Base-by-base conservation (phyloP, 768 basidiomycete species). In the Phanerochaete sordida region DNA sequence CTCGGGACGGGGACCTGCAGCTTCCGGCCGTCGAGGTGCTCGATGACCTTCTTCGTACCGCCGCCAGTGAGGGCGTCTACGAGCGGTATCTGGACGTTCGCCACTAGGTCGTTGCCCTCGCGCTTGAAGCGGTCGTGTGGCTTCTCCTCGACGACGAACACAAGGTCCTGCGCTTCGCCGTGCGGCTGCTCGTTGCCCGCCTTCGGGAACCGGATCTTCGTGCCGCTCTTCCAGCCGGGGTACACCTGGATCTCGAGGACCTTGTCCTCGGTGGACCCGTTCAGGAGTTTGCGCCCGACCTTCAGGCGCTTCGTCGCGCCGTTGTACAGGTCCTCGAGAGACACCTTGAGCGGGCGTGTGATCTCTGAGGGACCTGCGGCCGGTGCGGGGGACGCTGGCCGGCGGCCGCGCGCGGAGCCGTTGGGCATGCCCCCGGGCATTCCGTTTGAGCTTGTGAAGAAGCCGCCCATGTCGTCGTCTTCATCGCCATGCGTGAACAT, bases 71-170 rank as follows among this genome's bases (percentile, higher is more conserved):
- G 76, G 1, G 95, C 95, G 31, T 97, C 93, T 24, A 93, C 85
- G 0, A 98, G 82, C 13, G 93, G 80, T 56, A 98, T 75, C 63
- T 81, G 77, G 44, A 90, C 57, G 21, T 70, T 78, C 59, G 81
- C 81, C 46, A 82, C 69, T 48, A 98, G 82, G 71, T 97, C 87
- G 74, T 96, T 90, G 31, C 89, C 93, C 8, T 90, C 86, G 24
- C 95, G 82, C 60, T 76, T 81, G 74, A 92, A 97, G 19, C 79
- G 72, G 0, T 81, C 73, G 72, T 98, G 92, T 9, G 88, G 87
- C 74, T 96, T 98, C 75, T 98, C 94, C 73, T 97, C 95, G n/a
- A 97, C 85, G 49, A 96, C 85, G 70, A 99, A 98, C 31, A 95
- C 95, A n/a, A 99, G 81, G 71, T 95, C 93, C 68, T 95, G 93